Conservation (phyloP, 805 yeast genomes). For the Starmerella potacharoeniae region DNA sequence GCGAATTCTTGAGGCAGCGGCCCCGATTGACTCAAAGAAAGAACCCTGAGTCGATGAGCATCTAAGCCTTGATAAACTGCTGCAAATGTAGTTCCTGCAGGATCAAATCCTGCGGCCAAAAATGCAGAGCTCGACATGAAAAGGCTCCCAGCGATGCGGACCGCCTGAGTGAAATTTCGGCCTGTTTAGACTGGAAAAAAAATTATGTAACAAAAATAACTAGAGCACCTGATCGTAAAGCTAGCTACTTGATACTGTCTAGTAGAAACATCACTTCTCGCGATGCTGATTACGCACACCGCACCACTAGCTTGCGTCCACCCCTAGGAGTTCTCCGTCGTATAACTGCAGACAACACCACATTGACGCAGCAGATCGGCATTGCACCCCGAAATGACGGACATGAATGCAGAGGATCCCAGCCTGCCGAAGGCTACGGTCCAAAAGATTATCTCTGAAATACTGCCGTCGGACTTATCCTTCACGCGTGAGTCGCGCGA, state of each 20-base stretch:
- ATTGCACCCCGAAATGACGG: constrained; percentile 18
- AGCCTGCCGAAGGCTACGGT: constrained; percentile 62
- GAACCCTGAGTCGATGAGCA: constrained; percentile 53
- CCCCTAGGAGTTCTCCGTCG: neutral
- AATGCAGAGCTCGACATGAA: constrained; percentile 11
- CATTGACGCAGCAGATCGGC: neutral
- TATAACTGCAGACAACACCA: no score
- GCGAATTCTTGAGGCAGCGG: constrained; percentile 37
- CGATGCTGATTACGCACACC: neutral
- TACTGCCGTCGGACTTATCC: constrained; percentile 75
- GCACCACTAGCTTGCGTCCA: neutral
- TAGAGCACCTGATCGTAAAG: neutral
- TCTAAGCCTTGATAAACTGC: constrained; percentile 58
- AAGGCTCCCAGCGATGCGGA: neutral
- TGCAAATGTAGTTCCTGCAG: constrained; percentile 50
- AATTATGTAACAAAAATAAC: constrained; percentile 6
- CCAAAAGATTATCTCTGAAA: constrained; percentile 84
- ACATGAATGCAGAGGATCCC: constrained; percentile 26
- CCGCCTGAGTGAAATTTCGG: constrained; percentile 10
- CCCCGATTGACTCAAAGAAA: constrained; percentile 32
- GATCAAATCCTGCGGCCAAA: constrained; percentile 40
- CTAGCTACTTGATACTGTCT: neutral
- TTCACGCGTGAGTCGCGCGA: constrained; percentile 91
- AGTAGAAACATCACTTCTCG: neutral
- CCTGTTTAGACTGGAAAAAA: constrained; percentile 3